Conservation (phyloP, 176 grass and related monocot genomes). For the Oryza punctata region DNA sequence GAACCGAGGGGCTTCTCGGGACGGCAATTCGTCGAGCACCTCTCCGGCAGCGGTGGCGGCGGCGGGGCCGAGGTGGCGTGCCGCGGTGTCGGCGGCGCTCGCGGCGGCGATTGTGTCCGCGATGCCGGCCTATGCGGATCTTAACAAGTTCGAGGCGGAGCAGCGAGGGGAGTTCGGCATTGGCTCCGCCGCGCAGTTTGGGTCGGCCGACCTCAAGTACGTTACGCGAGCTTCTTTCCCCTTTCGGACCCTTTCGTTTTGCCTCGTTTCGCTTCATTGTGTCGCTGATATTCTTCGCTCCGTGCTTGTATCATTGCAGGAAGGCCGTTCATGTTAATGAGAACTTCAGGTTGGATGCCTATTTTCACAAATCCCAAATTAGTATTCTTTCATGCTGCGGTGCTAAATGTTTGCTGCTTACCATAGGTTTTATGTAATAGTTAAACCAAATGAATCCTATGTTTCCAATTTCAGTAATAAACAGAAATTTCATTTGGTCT, state of each 20-base stretch:
- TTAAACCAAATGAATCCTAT: background rate
- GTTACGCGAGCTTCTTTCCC: slow-evolving; percentile 21
- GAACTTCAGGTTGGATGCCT: slow-evolving; percentile 76
- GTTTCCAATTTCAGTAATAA: background rate
- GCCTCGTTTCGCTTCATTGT: background rate
- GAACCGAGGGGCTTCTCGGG: slow-evolving; percentile 16
- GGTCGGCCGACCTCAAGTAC: slow-evolving; percentile 91
- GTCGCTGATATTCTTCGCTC: slow-evolving; percentile 19
- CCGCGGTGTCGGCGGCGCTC: slow-evolving; percentile 64
- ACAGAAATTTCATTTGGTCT: background rate
- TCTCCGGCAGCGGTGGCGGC: slow-evolving; percentile 10
- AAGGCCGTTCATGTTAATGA: slow-evolving; percentile 85
- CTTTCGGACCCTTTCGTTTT: background rate
- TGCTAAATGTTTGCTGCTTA: background rate
- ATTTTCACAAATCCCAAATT: slow-evolving; percentile 13
- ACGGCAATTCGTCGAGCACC: slow-evolving; percentile 45
- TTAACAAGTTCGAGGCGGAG: slow-evolving; percentile 91
- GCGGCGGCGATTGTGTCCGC: slow-evolving; percentile 53
- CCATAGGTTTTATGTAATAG: background rate
- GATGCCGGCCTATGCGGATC: slow-evolving; percentile 67
- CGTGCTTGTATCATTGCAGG: slow-evolving; percentile 37
- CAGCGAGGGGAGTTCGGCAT: slow-evolving; percentile 88
- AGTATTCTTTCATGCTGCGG: background rate
- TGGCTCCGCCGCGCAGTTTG: slow-evolving; percentile 93
- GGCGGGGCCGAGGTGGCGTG: slow-evolving; percentile 54